Base-by-base conservation (phyloP, 192 early-diverging fungal species). In the Chytriomyces sp. region DNA sequence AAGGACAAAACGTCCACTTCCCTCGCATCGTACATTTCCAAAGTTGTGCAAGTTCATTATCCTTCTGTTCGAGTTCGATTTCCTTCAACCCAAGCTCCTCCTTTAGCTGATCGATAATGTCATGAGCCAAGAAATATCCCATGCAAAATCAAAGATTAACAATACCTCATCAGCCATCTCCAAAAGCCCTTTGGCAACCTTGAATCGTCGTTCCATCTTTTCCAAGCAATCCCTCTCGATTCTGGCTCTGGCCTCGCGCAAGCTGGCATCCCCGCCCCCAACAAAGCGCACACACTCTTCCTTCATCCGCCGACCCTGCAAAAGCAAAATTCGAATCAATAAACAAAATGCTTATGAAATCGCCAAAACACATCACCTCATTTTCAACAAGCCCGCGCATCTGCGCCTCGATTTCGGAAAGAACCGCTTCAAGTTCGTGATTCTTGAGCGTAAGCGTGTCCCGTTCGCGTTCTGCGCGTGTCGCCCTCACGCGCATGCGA, bases 91-190 rank as follows among this genome's bases (percentile, higher is more conserved):
- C 9, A 13, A 69, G 7, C 3, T 18, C 5, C 26, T 7, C 23
- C 7, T 53, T 7, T 24, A 53, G 53, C 53, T 57, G 5, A 57
- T 57, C 53, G 53, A 20, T n/a, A 49, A 69, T 11, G 24, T 5
- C 5, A 50, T 69, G 50, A 46, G 46, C 11, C 10, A 47, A 11
- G 26, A 28, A n/a, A n/a, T 45, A 47, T 23, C 44, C 35, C 35
- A 35, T 2, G 35, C 35, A 35, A 35, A 35, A 35, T 35, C 35
- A 35, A 35, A 35, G 4, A 35, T 35, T 35, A 35, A 35, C 35
- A 35, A 8, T 16, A 69, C 68, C 68, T 69, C 49, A 8, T 69
- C 68, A 53, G 53, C 53, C 26, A 16, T 49, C 8, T 69, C 68
- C 26, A 1, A 9, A 53, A 28, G 7, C 47, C 3, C 13, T 6